A percentile compares a stretch with the other conserved stretches of the same genome.
Conservation (phyloP, 192 early-diverging fungal species). For the Coemansia sp. region DNA sequence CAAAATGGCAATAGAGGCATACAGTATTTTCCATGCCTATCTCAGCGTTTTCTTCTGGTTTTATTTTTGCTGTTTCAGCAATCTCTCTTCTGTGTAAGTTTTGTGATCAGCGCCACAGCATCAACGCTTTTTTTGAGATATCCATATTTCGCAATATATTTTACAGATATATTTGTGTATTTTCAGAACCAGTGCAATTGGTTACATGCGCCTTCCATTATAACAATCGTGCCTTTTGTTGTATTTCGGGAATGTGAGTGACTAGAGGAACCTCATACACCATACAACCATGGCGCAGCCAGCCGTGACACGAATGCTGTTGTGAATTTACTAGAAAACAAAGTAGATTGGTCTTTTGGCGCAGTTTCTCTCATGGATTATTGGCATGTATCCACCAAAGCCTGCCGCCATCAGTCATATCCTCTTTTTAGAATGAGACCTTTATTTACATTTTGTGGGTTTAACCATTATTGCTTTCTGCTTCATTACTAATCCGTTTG, state of each 20-base stretch:
- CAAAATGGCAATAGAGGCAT: background rate
- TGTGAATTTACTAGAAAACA: too few species aligned
- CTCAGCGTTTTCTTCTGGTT: background rate
- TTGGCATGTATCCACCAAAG: too few species aligned
- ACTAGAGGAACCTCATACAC: too few species aligned
- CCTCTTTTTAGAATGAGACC: background rate
- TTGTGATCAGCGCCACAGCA: background rate
- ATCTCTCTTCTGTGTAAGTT: background rate
- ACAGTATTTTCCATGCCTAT: background rate
- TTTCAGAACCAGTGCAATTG: background rate
- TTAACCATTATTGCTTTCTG: background rate
- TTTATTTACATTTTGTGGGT: conserved; percentile 6
- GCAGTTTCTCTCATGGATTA: too few species aligned
- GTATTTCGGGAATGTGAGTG: background rate
- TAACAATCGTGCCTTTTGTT: background rate
- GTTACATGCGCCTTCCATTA: background rate
- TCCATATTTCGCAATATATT: background rate
- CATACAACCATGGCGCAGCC: too few species aligned
- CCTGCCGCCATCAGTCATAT: too few species aligned
- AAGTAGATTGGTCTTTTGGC: too few species aligned
- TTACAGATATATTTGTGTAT: background rate
- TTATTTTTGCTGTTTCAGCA: background rate
- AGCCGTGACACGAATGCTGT: too few species aligned
- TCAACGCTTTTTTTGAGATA: background rate
- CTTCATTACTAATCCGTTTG: background rate